phyloP scores from a whole-genome alignment of 805 yeast species.

The Hanseniaspora singularis region DNA sequence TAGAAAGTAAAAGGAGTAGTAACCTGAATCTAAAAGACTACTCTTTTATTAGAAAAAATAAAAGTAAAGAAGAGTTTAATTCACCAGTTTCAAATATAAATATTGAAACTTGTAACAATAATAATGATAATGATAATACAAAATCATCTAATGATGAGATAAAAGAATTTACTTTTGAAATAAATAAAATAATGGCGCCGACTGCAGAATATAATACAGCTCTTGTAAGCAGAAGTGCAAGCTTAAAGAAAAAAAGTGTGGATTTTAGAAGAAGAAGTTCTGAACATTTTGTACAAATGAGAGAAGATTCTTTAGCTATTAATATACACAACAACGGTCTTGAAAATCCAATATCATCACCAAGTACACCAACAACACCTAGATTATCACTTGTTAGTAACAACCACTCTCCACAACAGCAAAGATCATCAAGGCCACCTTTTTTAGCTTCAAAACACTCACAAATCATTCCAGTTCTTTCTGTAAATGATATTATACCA shows the following conservation, averaged over 20 bases:
- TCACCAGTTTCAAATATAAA: no score
- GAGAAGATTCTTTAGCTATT: neutral
- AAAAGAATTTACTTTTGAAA: no score
- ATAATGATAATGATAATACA: neutral
- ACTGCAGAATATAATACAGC: no score
- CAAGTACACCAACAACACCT: slow-evolving; percentile 13
- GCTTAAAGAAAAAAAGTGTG: neutral
- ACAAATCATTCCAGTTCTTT: slow-evolving; percentile 26
- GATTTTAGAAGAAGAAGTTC: slow-evolving; percentile 11
- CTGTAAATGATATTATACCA: slow-evolving; percentile 5
- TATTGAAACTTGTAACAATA: neutral
- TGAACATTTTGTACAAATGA: slow-evolving; percentile 3
- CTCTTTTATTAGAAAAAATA: no score
- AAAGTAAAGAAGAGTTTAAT: no score
- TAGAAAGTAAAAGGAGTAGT: no score
- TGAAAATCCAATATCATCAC: neutral
- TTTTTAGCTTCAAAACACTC: slow-evolving; percentile 29
- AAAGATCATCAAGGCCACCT: slow-evolving; percentile 22
- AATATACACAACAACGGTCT: neutral
- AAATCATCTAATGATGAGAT: neutral
- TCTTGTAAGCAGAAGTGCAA: neutral
- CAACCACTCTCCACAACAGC: slow-evolving; percentile 14
- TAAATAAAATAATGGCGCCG: no score
- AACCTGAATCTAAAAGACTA: no score
- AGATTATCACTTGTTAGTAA: neutral